phyloP scores from a whole-genome alignment of 2,329 filamentous ascomycete genomes.

The Hawksworthiomyces lignivorus region DNA sequence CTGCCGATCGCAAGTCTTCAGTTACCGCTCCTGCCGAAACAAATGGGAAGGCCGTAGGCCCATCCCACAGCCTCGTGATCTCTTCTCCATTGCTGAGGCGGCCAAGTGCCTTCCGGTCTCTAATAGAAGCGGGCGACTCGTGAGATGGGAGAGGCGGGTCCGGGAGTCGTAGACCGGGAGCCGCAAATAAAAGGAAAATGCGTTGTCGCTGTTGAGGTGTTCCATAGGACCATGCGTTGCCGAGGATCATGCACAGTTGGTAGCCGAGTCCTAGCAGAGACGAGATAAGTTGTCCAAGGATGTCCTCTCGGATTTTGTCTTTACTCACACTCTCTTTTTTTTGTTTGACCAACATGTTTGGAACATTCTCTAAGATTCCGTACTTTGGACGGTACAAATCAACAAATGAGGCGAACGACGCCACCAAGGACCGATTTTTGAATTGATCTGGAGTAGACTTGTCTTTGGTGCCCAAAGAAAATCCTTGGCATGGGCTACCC shows the following conservation, averaged over 20 bases:
- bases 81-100: conserved; percentile 54
- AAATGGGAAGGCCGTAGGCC: conserved; percentile 52
- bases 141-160: conserved; percentile 53
- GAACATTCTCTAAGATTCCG: conserved; percentile 70
- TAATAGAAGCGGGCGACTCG: conserved; percentile 38
- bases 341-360: conserved; percentile 47
- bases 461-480: conserved; percentile 55
- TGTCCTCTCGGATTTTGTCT: conserved; percentile 45
- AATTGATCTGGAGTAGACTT: conserved; percentile 47
- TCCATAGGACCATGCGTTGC: conserved; percentile 64
- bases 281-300: conserved; percentile 67
- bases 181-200: conserved; percentile 64
- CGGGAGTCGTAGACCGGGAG: conserved; percentile 54
- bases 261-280: conserved; percentile 70
- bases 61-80: conserved; percentile 38
- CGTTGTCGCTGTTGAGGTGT: conserved; percentile 58
- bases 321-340: conserved; percentile 24
- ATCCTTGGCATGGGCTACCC: conserved; percentile 72
- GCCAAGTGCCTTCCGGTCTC: conserved; percentile 37
- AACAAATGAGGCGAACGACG: conserved; percentile 65
- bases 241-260: conserved; percentile 58
- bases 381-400: conserved; percentile 71
- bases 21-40: conserved; percentile 47
- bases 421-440: conserved; percentile 69
- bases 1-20: conserved; percentile 45